Percentiles rank a stretch among this genome's conserved stretches.
phyloP scores from a whole-genome alignment of 2,329 filamentous ascomycete genomes.

The Microdochium bolleyi region DNA sequence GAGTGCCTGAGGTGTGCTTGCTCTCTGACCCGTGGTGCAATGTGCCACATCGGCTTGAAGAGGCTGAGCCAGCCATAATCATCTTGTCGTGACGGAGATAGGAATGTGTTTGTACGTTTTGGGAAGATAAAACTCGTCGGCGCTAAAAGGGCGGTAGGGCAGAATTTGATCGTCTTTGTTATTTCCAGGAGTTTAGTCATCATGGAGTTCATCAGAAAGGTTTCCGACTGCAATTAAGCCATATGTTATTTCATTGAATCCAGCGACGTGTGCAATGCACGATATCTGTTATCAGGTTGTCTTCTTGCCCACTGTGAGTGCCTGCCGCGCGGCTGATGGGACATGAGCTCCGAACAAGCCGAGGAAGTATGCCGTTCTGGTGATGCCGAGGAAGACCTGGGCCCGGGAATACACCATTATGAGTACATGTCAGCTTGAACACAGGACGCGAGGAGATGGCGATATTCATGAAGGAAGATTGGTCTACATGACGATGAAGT shows the following conservation, averaged over 20 bases:
- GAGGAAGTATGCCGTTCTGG: slow-evolving; percentile 19
- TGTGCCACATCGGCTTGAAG: background rate
- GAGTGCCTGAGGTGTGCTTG: background rate
- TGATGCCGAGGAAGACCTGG: slow-evolving; percentile 21
- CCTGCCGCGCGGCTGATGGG: background rate
- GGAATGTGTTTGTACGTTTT: no score
- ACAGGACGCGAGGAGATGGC: background rate
- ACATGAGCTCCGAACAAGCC: slow-evolving; percentile 20
- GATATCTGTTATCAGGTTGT: no score
- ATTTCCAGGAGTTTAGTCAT: no score
- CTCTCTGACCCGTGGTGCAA: no score
- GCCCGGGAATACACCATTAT: background rate
- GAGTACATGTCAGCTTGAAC: background rate
- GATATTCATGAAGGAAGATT: slow-evolving; percentile 2
- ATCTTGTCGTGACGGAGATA: no score
- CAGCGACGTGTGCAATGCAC: no score
- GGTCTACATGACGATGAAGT: background rate
- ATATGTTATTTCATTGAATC: no score
- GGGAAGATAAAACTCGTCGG: no score
- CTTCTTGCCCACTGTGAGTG: no score
- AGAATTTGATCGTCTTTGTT: no score
- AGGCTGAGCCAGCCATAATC: no score
- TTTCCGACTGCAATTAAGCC: background rate
- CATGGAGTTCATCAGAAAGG: background rate
- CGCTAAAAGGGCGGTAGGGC: no score